Evolutionary conservation across 305 asterid species (phyloP).

Genomic region (Fraxinus baroniana): DNA sequence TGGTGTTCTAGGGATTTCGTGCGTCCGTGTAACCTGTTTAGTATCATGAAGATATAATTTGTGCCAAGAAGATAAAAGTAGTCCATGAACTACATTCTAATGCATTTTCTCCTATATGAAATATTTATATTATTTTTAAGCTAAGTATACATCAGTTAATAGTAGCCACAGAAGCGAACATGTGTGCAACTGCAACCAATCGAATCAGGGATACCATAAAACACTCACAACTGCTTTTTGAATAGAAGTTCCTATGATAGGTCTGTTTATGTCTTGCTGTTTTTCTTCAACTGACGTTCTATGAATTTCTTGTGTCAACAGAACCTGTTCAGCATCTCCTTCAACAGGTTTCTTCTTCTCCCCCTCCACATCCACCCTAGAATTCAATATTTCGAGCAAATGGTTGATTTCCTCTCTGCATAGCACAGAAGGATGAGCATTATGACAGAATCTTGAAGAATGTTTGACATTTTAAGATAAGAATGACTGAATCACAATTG

Average conservation of each 20-base stretch:
- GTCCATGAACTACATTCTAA: not conserved
- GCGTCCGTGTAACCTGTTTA: not conserved
- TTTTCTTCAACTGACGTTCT: constrained; percentile 41
- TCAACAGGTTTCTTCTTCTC: constrained; percentile 41
- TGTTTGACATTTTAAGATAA: constrained; percentile 12
- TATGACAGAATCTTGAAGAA: constrained; percentile 4
- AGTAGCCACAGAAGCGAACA: not conserved
- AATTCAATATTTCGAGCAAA: constrained; percentile 63
- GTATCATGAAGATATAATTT: not conserved
- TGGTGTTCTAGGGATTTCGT: not conserved
- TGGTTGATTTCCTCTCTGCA: constrained; percentile 75
- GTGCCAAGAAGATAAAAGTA: not conserved
- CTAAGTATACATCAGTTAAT: not conserved
- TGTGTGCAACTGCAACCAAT: not conserved
- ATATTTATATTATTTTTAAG: not conserved
- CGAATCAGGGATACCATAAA: not conserved
- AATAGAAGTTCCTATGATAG: constrained; percentile 34
- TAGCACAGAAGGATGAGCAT: constrained; percentile 20
- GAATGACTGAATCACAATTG: not conserved
- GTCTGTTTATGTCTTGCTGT: constrained; percentile 35
- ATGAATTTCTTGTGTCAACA: constrained; percentile 38
- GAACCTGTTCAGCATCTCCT: constrained; percentile 38
- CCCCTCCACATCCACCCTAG: constrained; percentile 46
- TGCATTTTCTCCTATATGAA: not conserved
- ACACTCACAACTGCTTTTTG: constrained; percentile 54